phyloP scores from a whole-genome alignment of 169 alveolate genomes.

The Cryptosporidium meleagridis region DNA sequence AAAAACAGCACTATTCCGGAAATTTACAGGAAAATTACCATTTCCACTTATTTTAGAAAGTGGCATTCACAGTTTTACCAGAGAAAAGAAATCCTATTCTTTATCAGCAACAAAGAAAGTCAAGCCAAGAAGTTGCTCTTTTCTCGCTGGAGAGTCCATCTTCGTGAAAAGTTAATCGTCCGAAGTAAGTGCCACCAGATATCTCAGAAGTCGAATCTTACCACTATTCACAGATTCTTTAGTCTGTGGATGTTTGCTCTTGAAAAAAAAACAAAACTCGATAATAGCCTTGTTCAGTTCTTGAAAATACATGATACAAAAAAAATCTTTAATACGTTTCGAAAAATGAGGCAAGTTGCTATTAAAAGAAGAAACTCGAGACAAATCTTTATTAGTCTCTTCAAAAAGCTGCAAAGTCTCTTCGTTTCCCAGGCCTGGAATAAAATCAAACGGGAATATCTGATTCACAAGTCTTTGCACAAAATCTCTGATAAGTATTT shows the following conservation, averaged over 20 bases:
- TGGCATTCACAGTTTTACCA: neutral
- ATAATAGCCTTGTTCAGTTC: neutral
- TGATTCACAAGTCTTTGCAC: slow-evolving; percentile 17
- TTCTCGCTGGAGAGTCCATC: neutral
- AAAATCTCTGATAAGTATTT: slow-evolving; percentile 1
- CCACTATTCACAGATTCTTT: neutral
- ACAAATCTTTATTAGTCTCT: neutral
- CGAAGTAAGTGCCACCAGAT: neutral
- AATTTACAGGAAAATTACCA: neutral
- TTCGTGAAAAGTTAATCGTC: neutral
- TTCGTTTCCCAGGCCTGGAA: slow-evolving; percentile 1
- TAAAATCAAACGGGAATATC: neutral
- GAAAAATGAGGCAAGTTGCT: neutral
- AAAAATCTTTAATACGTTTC: neutral
- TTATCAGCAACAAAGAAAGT: neutral
- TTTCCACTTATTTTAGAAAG: neutral
- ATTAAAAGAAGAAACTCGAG: neutral
- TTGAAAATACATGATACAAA: neutral
- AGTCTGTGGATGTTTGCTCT: neutral
- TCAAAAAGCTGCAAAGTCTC: neutral
- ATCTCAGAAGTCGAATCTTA: neutral
- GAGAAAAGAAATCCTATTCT: neutral
- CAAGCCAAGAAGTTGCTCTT: neutral
- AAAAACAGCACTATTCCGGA: neutral
- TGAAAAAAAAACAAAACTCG: neutral